A percentile compares a stretch with the other conserved stretches of the same genome.
These are phyloP conservation scores for Wickerhamomyces alni DNA, from an alignment of 805 yeast genomes.

Conservation along the genomic window DNA sequence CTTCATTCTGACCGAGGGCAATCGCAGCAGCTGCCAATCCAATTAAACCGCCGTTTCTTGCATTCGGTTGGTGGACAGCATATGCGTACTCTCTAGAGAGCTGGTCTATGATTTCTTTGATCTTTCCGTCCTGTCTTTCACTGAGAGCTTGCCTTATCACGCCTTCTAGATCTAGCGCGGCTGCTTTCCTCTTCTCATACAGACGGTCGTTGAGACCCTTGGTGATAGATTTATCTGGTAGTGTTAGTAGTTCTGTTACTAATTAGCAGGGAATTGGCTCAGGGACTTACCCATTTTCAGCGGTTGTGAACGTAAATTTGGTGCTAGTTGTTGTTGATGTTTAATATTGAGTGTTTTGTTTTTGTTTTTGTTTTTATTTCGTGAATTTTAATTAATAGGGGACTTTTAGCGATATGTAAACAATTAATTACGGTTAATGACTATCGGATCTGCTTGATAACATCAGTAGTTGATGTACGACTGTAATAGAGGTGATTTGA, in stretches of 20 bases:
- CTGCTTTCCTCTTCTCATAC: slow-evolving; percentile 72
- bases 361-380: not conserved
- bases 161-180: slow-evolving; percentile 74
- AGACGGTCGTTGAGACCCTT: slow-evolving; percentile 69
- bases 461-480: no score
- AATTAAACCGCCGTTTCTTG: slow-evolving; percentile 92
- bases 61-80: slow-evolving; percentile 78
- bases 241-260: not conserved
- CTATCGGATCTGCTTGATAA: no score
- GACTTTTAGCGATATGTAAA: no score
- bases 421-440: no score
- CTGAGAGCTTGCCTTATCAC: slow-evolving; percentile 64
- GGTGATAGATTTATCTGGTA: slow-evolving; percentile 52
- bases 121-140: slow-evolving; percentile 52
- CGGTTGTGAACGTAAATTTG: not conserved
- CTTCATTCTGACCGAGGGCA: slow-evolving; percentile 80
- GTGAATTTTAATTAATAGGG: no score
- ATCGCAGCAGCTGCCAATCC: slow-evolving; percentile 95
- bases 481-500: no score
- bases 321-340: no score
- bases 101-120: slow-evolving; percentile 62
- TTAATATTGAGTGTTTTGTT: not conserved
- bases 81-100: slow-evolving; percentile 72
- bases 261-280: not conserved
- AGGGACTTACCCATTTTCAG: not conserved